These are phyloP conservation scores for Polytrichum commune DNA, from an alignment of 225 moss, liverwort and hornwort species.

Conservation along the genomic window DNA sequence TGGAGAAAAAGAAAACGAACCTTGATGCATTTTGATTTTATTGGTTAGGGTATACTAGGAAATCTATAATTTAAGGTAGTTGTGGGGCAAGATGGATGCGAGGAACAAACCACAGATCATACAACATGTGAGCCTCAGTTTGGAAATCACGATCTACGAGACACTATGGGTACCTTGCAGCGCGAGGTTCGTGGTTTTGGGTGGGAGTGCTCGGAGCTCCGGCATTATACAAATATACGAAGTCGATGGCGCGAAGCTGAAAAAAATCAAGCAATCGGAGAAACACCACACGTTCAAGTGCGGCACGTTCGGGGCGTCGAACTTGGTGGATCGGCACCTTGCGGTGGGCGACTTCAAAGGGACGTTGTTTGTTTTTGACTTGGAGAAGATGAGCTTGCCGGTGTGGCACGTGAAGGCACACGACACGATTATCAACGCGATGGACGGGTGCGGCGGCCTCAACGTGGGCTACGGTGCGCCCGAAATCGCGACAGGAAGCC, in stretches of 20 bases:
- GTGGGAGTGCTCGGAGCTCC: constrained; percentile 68
- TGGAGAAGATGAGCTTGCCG: constrained; percentile 66
- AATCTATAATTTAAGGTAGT: no score
- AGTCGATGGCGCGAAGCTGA: constrained; percentile 56
- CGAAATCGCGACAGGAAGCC: constrained; percentile 68
- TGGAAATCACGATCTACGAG: constrained; percentile 69
- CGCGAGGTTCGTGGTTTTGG: constrained; percentile 78
- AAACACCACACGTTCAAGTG: constrained; percentile 77
- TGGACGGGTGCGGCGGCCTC: constrained; percentile 84
- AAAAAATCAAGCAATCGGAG: constrained; percentile 59
- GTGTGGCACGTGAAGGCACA: constrained; percentile 81
- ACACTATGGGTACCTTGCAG: constrained; percentile 93
- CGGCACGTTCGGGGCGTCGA: constrained; percentile 86
- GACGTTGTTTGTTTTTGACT: constrained; percentile 74
- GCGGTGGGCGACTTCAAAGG: constrained; percentile 88
- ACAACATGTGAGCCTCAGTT: constrained; percentile 62
- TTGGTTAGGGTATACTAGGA: no score
- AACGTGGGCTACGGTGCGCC: constrained; percentile 80
- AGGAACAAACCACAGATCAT: constrained; percentile 75
- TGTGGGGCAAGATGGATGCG: constrained; percentile 43
- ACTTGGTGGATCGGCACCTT: constrained; percentile 47
- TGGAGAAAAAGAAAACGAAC: no score
- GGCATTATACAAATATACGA: constrained; percentile 81
- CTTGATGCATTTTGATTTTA: no score
- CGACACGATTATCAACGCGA: constrained; percentile 68